Base-by-base conservation (phyloP, 176 grass and related monocot genomes). In the Chrysopogon serrulatus region DNA sequence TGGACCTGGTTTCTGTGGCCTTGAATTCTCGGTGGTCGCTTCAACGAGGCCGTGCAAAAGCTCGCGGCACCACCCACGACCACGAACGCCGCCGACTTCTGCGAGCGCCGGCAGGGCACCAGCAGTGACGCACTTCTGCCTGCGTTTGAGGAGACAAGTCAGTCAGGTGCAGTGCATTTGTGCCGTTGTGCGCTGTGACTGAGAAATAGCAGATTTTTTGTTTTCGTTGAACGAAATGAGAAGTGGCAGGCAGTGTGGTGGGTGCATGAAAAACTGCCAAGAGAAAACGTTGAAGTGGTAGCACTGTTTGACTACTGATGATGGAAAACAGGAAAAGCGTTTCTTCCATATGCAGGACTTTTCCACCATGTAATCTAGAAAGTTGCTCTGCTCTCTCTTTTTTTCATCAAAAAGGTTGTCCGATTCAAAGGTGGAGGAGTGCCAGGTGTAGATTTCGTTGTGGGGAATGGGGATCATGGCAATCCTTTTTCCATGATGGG, bases 1-100 rank as follows among this genome's bases (percentile, higher is more conserved):
- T 45, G 28, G 82, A 89, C 87, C 87, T 84, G 51, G 13, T 70
- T 68, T 48, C 30, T 43, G 1, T 23, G 76, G 18, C 47, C 53
- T 24, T 59, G 73, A 57, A 47, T 23, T 54, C 30, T 45, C 30
- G 37, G 74, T 28, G 81, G 74, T 53, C 43, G 5, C 63, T 26
- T 74, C 53, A 31, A 48, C 27, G 40, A 3, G 28, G 86, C 73
- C 5, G 76, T 19, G 59, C 33, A 64, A 40, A 79, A 66, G 76
- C 60, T 59, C 69, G 18, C 37, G 39, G 37, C 68, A 16, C 10
- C 67, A 34, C 32, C n/a, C n/a, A n/a, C n/a, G n/a, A n/a, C 68
- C 4, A 51, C 12, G 71, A 63, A 48, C 28, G 77, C 26, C 3
- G n/a, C 6, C n/a, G n/a, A n/a, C 49, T 37, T 68, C 37, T 4